Evolutionary conservation across 2,329 filamentous ascomycete genomes (phyloP), one percentile per base, ranked within the genome.

Genomic region (Fusarium sp.): DNA sequence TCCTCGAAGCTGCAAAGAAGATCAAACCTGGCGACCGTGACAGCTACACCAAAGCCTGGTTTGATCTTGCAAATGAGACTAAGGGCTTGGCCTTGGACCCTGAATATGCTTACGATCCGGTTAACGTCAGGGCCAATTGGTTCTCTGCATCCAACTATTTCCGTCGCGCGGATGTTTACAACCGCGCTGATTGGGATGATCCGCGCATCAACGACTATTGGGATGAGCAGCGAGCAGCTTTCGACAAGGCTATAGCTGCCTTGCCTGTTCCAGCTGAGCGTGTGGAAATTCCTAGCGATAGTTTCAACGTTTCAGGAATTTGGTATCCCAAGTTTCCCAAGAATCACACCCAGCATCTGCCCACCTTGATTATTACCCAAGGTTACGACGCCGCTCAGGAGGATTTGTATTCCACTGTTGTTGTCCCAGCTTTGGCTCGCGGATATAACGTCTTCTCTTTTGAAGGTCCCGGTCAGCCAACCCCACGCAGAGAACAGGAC

Each of bases 61-160:
- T 69, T 49, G 38, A 46, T 5, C 58, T 77, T 26, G 76, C 76
- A 19, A 69, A 75, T 9, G 1, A 55, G 13, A 67, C 69, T 11
- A 72, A 72, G 33, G n/a, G 50, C 1, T 42, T 65, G 6, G 73
- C 72, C 2, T 43, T 67, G 15, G 64, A 67, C 13, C 67, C 72
- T 0, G 68, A 75, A 14, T 26, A 65, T 3, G 44, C 45, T 0
- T 71, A 70, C 11, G 62, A 76, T 28, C 70, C 74, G 0, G 6
- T 75, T 14, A 76, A 75, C 2, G 73, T 70, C 8, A 67, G 74
- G 9, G 66, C 68, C 0, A 59, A 68, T 8, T 75, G 63, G 66
- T 83, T 84, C 73, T 78, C 75, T 6, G 78, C 80, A 0, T 64
- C 83, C 0, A 77, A 73, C 5, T 85, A 85, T 71, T 84, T 79